Evolutionary conservation across 2,329 filamentous ascomycete species (phyloP).

Genomic region (Ceratocystis papillata): DNA sequence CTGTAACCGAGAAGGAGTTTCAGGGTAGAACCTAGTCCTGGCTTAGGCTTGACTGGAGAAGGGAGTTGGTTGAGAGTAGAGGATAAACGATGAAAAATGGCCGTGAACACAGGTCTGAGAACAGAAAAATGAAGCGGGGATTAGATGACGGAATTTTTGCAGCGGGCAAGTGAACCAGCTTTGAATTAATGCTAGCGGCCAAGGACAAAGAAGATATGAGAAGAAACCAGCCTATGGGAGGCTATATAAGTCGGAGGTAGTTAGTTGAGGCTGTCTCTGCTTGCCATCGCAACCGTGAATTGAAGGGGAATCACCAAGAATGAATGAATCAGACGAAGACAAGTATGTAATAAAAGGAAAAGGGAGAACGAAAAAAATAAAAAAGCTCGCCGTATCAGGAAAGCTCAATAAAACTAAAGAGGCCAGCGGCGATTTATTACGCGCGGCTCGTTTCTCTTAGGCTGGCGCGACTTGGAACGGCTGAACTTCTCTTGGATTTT

Average conservation of each 20-base stretch:
- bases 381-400: not conserved
- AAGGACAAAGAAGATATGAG: not conserved
- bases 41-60: not conserved
- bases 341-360: not conserved
- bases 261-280: no score
- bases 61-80: not conserved
- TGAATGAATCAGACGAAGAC: not conserved
- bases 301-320: not conserved
- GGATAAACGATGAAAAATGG: not conserved
- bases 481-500: not conserved
- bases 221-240: not conserved
- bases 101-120: not conserved
- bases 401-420: not conserved
- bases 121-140: not conserved
- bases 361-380: not conserved
- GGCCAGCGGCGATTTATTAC: not conserved
- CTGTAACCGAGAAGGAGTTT: not conserved
- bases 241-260: no score
- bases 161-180: not conserved
- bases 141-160: not conserved
- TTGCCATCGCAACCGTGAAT: no score
- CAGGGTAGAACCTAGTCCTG: slow-evolving; percentile 1
- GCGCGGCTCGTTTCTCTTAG: not conserved
- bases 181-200: not conserved
- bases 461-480: not conserved